phyloP scores from a whole-genome alignment of 2,329 filamentous ascomycete genomes.

The Penicillium sp. region DNA sequence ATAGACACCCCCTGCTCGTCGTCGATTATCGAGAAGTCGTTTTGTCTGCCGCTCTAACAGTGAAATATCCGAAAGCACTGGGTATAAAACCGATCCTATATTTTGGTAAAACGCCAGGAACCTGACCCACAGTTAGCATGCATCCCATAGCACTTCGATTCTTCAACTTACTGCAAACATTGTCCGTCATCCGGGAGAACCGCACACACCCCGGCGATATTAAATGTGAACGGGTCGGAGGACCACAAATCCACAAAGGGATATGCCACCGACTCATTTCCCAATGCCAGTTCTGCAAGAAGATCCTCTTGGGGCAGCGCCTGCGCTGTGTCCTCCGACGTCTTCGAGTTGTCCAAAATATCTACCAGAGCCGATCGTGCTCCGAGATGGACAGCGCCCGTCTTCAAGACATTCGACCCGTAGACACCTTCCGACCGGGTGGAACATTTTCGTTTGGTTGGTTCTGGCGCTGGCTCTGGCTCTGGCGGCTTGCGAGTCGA shows the following conservation, averaged over 20 bases:
- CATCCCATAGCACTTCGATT: background rate
- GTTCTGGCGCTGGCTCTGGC: constrained; percentile 8
- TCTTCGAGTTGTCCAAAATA: constrained; percentile 51
- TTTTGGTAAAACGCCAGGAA: constrained; percentile 57
- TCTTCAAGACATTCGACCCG: constrained; percentile 37
- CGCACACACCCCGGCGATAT: constrained; percentile 56
- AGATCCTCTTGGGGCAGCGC: constrained; percentile 59
- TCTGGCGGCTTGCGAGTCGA: constrained; percentile 22
- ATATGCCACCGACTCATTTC: constrained; percentile 61
- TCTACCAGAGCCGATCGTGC: constrained; percentile 59
- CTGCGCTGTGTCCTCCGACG: constrained; percentile 41
- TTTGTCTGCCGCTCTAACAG: constrained; percentile 53
- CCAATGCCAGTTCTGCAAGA: constrained; percentile 58
- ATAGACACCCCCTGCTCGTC: constrained; percentile 42
- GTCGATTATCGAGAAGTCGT: constrained; percentile 52
- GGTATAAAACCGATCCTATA: constrained; percentile 57
- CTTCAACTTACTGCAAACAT: constrained; percentile 38
- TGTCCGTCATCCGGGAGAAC: constrained; percentile 57
- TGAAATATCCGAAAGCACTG: constrained; percentile 54
- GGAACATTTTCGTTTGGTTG: constrained; percentile 18
- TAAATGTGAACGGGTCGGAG: constrained; percentile 56
- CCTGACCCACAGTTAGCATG: constrained; percentile 28
- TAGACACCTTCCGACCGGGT: constrained; percentile 29
- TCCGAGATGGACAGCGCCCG: constrained; percentile 58
- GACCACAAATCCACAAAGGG: constrained; percentile 64